Evolutionary conservation across 2,329 filamentous ascomycete species (phyloP).

Genomic region (Aspergillus piperis): DNA sequence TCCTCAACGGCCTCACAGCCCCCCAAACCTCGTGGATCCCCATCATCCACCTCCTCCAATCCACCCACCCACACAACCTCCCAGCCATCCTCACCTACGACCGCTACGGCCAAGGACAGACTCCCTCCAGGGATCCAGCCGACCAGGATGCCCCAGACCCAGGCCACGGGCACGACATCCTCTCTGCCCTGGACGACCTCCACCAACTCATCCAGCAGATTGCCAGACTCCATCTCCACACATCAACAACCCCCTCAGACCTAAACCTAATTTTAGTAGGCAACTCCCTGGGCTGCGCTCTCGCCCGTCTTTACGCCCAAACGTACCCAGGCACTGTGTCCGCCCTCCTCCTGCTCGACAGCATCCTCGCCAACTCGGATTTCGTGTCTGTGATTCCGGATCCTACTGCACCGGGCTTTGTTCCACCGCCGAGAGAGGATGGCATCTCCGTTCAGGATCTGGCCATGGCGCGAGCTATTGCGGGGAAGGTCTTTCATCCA

Average conservation of each 20-base stretch:
- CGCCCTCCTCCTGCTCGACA: constrained; percentile 57
- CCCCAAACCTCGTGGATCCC: constrained; percentile 43
- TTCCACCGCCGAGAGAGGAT: constrained; percentile 45
- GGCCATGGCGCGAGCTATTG: constrained; percentile 38
- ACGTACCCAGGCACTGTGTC: constrained; percentile 49
- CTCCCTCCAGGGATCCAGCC: constrained; percentile 49
- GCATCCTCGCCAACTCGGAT: constrained; percentile 59
- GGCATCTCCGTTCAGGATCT: constrained; percentile 36
- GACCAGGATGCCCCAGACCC: constrained; percentile 36
- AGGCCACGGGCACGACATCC: constrained; percentile 12
- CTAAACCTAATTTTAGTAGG: constrained; percentile 47
- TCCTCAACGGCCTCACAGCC: constrained; percentile 48
- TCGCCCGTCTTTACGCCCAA: constrained; percentile 56
- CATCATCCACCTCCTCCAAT: constrained; percentile 30
- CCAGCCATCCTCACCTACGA: constrained; percentile 58
- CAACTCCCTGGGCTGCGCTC: constrained; percentile 56
- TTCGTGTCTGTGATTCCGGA: constrained; percentile 59
- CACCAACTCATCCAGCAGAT: constrained; percentile 48
- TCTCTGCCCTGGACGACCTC: constrained; percentile 32
- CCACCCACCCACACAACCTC: constrained; percentile 23
- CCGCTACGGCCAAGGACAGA: constrained; percentile 58
- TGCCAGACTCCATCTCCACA: constrained; percentile 32
- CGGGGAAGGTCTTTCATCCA: constrained; percentile 49
- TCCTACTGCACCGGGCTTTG: constrained; percentile 52
- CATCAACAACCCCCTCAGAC: constrained; percentile 21